phyloP scores from a whole-genome alignment of 768 basidiomycete species.

The Mycena vitilis region DNA sequence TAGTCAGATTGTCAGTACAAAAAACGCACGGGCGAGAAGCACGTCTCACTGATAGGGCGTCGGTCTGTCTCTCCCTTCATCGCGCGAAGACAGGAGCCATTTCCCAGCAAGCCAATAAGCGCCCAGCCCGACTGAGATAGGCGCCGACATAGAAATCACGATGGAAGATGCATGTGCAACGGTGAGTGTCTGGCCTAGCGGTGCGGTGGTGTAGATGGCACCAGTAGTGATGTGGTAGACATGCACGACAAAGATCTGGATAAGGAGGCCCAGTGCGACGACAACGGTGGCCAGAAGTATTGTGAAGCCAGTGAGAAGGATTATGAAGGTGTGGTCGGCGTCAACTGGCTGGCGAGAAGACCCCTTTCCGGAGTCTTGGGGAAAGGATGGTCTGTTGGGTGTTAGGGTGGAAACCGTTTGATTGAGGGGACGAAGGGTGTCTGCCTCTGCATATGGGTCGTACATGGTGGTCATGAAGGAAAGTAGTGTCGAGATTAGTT shows the following conservation, averaged over 20 bases:
- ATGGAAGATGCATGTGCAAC: slow-evolving; percentile 2
- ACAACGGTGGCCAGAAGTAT: background rate
- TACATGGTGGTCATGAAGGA: background rate
- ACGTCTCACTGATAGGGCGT: slow-evolving; percentile 14
- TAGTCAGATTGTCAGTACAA: background rate
- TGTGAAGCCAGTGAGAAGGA: background rate
- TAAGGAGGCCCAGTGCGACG: background rate
- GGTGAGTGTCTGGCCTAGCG: slow-evolving; percentile 2
- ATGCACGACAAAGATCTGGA: background rate
- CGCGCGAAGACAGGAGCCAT: background rate
- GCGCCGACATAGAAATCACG: background rate
- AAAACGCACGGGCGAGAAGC: background rate
- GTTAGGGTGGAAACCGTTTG: background rate
- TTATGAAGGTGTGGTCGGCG: background rate
- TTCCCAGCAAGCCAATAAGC: slow-evolving; percentile 11
- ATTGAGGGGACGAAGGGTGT: background rate
- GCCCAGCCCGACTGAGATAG: slow-evolving; percentile 1
- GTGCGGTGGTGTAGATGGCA: slow-evolving; percentile 4
- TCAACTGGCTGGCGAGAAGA: background rate
- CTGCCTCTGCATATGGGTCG: background rate
- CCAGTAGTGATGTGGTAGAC: background rate
- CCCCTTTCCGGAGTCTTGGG: background rate
- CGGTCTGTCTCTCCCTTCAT: slow-evolving; percentile 3
- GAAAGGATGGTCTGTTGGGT: background rate
- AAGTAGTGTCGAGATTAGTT: no score